Percentiles rank a stretch among this genome's conserved stretches.
These are phyloP conservation scores for Talaromyces verruculosus DNA, from an alignment of 2,329 filamentous ascomycete species.

Conservation along the genomic window DNA sequence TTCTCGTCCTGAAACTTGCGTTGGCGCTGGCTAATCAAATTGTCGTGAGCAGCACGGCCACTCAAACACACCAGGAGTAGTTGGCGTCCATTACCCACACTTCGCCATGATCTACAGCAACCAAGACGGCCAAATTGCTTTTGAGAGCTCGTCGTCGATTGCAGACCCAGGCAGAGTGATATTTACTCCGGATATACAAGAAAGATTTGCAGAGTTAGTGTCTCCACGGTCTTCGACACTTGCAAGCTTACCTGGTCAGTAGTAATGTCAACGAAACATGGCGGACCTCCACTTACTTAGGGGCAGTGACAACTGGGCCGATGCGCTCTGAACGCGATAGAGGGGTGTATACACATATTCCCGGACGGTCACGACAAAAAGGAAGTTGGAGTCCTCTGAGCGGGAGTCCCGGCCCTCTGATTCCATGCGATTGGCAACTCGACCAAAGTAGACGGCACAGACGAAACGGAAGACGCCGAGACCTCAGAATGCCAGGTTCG, in stretches of 20 bases:
- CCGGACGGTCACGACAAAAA: constrained; percentile 20
- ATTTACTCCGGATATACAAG: constrained; percentile 39
- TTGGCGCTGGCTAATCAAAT: not conserved
- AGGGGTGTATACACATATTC: constrained; percentile 13
- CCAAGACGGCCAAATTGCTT: constrained; percentile 34
- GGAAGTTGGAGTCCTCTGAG: constrained; percentile 27
- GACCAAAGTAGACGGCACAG: constrained; percentile 23
- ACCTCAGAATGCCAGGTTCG: constrained; percentile 15
- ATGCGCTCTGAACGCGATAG: constrained; percentile 11
- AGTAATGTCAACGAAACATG: not conserved
- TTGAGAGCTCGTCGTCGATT: constrained; percentile 37
- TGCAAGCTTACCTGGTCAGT: constrained; percentile 30
- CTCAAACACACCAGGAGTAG: constrained; percentile 24
- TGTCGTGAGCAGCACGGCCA: constrained; percentile 22
- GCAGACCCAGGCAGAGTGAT: constrained; percentile 34
- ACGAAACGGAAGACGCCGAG: constrained; percentile 18
- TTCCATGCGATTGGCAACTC: constrained; percentile 23
- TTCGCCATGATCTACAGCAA: constrained; percentile 42
- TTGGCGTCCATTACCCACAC: constrained; percentile 32
- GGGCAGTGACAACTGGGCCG: constrained; percentile 1
- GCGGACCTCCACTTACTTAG: constrained; percentile 1
- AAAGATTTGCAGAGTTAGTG: constrained; percentile 29
- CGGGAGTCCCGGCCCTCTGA: constrained; percentile 12
- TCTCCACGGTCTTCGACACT: constrained; percentile 30
- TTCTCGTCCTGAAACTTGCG: not conserved